A percentile compares a stretch with the other conserved stretches of the same genome.
phyloP scores from a whole-genome alignment of 148 eudicot species.

The Chenopodium suecicum region DNA sequence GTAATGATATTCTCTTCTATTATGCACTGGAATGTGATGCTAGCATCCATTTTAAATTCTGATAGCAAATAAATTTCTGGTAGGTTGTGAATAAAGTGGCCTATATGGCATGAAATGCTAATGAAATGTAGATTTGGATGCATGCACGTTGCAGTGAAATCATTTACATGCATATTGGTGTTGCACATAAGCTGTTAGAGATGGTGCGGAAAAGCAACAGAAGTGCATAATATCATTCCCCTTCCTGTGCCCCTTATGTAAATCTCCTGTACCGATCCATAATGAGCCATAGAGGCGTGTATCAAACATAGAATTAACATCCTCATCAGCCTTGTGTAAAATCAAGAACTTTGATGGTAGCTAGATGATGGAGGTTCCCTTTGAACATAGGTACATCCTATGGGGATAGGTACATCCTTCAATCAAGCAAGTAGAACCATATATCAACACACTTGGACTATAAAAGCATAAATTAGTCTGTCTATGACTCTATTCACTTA shows the following conservation, averaged over 20 bases:
- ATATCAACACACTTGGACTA: background rate
- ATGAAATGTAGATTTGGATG: background rate
- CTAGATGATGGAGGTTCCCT: background rate
- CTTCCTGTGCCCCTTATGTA: background rate
- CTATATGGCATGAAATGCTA: background rate
- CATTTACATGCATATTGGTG: background rate
- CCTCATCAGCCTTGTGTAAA: background rate
- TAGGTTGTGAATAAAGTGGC: background rate
- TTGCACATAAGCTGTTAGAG: background rate
- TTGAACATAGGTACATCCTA: background rate
- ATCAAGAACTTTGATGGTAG: background rate
- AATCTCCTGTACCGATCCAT: background rate
- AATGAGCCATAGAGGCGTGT: background rate
- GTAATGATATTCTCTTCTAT: conserved; percentile 28
- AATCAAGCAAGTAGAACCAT: background rate
- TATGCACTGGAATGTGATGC: background rate
- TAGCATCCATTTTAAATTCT: background rate
- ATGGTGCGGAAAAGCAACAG: background rate
- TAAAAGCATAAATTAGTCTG: too few relatives aligned
- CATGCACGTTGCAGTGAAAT: background rate
- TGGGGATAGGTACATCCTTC: background rate
- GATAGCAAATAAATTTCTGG: background rate
- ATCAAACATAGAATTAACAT: background rate
- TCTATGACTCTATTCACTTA: too few relatives aligned
- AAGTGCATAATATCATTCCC: background rate